phyloP scores from a whole-genome alignment of 768 basidiomycete genomes.

The Rhodotorula toruloides region DNA sequence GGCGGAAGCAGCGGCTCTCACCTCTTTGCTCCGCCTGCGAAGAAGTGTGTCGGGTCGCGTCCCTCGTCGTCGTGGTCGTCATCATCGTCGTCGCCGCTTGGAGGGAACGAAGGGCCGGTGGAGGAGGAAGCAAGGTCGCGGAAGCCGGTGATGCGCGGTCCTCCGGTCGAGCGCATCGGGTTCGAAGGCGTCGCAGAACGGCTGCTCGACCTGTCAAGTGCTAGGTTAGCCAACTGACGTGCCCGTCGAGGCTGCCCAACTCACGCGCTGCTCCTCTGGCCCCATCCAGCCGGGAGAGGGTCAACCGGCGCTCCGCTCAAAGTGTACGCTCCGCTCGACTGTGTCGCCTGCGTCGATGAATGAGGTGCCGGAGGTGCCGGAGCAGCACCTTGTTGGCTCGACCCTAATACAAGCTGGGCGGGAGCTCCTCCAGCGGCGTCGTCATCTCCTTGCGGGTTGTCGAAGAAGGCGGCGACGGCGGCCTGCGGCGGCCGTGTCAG shows the following conservation, averaged over 20 bases:
- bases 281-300: constrained; percentile 26
- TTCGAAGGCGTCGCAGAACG: constrained; percentile 14
- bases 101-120: not conserved
- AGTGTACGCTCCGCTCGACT: constrained; percentile 19
- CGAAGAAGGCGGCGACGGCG: constrained; percentile 36
- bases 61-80: constrained; percentile 53
- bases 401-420: not conserved
- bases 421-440: constrained; percentile 3
- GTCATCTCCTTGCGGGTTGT: constrained; percentile 19
- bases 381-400: constrained; percentile 5
- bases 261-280: not conserved
- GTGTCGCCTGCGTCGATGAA: too few species aligned
- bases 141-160: constrained; percentile 30
- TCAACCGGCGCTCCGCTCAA: constrained; percentile 22
- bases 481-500: constrained; percentile 1
- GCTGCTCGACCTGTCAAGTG: constrained; percentile 3
- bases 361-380: not conserved
- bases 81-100: constrained; percentile 55
- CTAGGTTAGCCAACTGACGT: not conserved
- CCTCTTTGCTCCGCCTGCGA: constrained; percentile 94
- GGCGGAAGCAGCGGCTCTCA: constrained; percentile 41
- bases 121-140: constrained; percentile 25
- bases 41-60: constrained; percentile 60
- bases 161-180: constrained; percentile 21
- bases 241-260: not conserved